Conservation (phyloP, 768 basidiomycete species). For the Neoboletus magnificus region DNA sequence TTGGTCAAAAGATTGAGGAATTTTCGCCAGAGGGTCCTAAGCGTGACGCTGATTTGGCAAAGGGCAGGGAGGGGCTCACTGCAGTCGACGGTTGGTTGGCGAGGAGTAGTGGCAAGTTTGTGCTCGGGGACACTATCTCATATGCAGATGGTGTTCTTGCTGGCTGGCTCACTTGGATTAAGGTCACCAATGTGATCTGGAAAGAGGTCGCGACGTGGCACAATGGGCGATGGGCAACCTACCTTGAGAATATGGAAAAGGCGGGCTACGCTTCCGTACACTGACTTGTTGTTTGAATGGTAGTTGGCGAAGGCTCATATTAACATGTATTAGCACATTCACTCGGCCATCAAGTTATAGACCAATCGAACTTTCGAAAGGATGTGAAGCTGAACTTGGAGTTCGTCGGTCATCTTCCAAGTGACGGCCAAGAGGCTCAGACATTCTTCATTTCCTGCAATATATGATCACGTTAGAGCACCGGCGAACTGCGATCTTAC, state of each 20-base stretch:
- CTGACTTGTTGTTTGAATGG: background rate
- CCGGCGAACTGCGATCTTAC: conserved; percentile 4
- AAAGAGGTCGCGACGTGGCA: conserved; percentile 35
- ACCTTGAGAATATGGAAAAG: conserved; percentile 29
- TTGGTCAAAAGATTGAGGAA: conserved; percentile 36
- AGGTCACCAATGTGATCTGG: conserved; percentile 32
- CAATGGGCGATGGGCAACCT: conserved; percentile 37
- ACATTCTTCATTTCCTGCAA: background rate
- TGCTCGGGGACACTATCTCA: conserved; percentile 33
- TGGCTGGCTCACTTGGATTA: conserved; percentile 36
- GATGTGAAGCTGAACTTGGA: background rate
- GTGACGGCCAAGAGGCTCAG: background rate
- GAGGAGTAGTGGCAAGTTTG: conserved; percentile 29
- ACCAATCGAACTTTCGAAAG: background rate
- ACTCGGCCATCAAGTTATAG: background rate
- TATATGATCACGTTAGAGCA: background rate
- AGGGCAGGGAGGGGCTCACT: conserved; percentile 23
- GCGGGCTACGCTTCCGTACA: conserved; percentile 29
- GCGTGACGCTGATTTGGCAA: conserved; percentile 26
- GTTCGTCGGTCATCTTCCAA: background rate
- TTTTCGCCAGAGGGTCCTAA: conserved; percentile 31
- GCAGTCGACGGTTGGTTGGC: conserved; percentile 32
- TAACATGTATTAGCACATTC: background rate
- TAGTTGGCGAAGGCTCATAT: background rate
- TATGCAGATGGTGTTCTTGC: conserved; percentile 38